These are phyloP conservation scores for Tagetes patula DNA, from an alignment of 129 eudicot species.

Conservation along the genomic window DNA sequence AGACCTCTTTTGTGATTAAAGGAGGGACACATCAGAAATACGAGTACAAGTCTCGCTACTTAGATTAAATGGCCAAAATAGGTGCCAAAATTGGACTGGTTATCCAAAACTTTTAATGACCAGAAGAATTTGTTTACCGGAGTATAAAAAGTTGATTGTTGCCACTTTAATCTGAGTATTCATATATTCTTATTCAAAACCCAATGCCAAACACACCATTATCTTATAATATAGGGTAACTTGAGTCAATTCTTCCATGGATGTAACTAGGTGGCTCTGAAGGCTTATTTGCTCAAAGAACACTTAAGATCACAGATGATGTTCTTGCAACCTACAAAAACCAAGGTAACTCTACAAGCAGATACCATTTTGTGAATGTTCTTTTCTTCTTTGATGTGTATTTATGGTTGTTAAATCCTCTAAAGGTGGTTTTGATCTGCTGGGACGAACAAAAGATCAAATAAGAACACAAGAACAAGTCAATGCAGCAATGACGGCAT, in stretches of 20 bases:
- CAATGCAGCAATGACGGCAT: constrained; percentile 81
- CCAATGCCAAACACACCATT: background rate
- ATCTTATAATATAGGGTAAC: constrained; percentile 4
- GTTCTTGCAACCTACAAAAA: constrained; percentile 86
- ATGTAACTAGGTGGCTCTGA: constrained; percentile 87
- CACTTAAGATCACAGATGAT: constrained; percentile 82
- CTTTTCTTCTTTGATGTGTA: constrained; percentile 5
- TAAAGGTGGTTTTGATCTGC: constrained; percentile 91
- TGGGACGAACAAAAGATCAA: constrained; percentile 97
- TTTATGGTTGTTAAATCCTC: constrained; percentile 9
- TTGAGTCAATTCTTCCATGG: constrained; percentile 13
- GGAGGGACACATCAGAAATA: background rate
- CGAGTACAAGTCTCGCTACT: background rate
- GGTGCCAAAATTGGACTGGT: background rate
- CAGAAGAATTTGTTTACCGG: background rate
- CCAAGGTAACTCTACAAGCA: constrained; percentile 54
- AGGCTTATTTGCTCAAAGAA: constrained; percentile 84
- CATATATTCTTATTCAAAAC: background rate
- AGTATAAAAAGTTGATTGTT: background rate
- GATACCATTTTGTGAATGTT: background rate
- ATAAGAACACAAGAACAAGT: constrained; percentile 94
- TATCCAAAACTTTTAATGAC: background rate
- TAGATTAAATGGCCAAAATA: background rate
- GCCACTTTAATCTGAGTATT: background rate
- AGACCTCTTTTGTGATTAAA: background rate